Percentiles rank a stretch among this genome's conserved stretches.
Conservation (phyloP, 1,284 basidiomycete genomes). For the Neotropicomus parvogracilis region DNA sequence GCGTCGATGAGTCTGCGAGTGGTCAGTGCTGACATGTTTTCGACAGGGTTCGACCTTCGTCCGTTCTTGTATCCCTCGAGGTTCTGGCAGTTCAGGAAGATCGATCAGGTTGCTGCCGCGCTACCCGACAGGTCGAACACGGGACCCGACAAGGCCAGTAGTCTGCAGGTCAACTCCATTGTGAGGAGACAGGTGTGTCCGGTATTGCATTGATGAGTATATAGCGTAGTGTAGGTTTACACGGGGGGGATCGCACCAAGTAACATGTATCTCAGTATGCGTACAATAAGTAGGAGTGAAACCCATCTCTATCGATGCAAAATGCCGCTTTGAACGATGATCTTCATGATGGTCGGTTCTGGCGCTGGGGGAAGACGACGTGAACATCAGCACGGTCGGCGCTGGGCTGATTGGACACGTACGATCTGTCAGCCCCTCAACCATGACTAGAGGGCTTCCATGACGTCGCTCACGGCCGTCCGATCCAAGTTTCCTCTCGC, state of each 20-base stretch:
- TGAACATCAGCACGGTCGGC: constrained; percentile 8
- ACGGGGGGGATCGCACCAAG: neutral
- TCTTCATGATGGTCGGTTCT: constrained; percentile 85
- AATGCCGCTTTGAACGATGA: constrained; percentile 70
- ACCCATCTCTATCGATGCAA: constrained; percentile 38
- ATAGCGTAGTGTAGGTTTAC: constrained; percentile 19
- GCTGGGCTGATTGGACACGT: constrained; percentile 36
- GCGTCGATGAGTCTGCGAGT: neutral
- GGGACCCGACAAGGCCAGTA: constrained; percentile 36
- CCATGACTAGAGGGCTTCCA: constrained; percentile 93
- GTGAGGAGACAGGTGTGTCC: constrained; percentile 26
- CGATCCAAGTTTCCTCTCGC: constrained; percentile 90
- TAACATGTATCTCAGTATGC: constrained; percentile 3
- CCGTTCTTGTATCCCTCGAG: constrained; percentile 94
- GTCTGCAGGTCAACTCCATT: constrained; percentile 36
- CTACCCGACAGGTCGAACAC: constrained; percentile 68
- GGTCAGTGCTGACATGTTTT: constrained; percentile 6
- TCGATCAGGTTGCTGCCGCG: constrained; percentile 76
- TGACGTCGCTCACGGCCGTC: constrained; percentile 82
- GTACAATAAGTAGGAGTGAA: constrained; percentile 8
- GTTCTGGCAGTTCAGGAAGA: constrained; percentile 96
- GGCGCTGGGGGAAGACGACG: constrained; percentile 44
- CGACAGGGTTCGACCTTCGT: constrained; percentile 85
- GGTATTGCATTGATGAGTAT: constrained; percentile 8
- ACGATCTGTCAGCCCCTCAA: constrained; percentile 83